These are phyloP conservation scores for Glycyrrhiza uralensis DNA, from an alignment of 306 rosid species.

Conservation along the genomic window DNA sequence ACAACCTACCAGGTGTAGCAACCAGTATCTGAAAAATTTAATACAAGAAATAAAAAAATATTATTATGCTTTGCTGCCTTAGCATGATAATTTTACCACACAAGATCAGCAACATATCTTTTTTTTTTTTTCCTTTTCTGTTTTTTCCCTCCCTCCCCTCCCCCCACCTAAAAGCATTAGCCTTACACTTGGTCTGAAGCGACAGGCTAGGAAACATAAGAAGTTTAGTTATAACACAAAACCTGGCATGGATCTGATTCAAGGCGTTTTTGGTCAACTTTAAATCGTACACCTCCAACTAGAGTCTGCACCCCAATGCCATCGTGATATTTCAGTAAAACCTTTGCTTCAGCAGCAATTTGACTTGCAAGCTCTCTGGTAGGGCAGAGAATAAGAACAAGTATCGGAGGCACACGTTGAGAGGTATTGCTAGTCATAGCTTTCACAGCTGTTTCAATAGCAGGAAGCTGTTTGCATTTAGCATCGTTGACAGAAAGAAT, in stretches of 20 bases:
- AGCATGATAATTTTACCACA: neutral
- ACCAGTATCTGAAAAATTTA: constrained; percentile 68
- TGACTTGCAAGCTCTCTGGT: constrained; percentile 97
- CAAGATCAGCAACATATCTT: constrained; percentile 5
- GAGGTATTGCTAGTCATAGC: constrained; percentile 43
- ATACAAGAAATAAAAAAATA: neutral
- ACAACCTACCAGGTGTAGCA: constrained; percentile 95
- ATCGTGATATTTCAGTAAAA: constrained; percentile 67
- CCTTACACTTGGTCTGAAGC: neutral
- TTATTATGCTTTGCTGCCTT: constrained; percentile 7
- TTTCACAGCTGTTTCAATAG: constrained; percentile 97
- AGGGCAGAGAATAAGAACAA: constrained; percentile 86
- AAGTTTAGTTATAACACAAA: constrained; percentile 22
- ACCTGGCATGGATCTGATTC: constrained; percentile 95
- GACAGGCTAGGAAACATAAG: neutral
- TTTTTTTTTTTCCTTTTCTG: neutral
- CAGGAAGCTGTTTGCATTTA: constrained; percentile 95
- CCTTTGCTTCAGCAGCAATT: constrained; percentile 81
- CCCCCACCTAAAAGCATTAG: neutral
- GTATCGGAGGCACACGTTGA: constrained; percentile 66
- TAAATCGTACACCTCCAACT: constrained; percentile 87
- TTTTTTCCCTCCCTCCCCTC: neutral
- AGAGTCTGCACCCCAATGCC: constrained; percentile 84
- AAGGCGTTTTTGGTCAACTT: constrained; percentile 79
- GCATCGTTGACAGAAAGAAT: constrained; percentile 14